Conservation (phyloP, 768 basidiomycete species). For the Hemileccinum impolitum region DNA sequence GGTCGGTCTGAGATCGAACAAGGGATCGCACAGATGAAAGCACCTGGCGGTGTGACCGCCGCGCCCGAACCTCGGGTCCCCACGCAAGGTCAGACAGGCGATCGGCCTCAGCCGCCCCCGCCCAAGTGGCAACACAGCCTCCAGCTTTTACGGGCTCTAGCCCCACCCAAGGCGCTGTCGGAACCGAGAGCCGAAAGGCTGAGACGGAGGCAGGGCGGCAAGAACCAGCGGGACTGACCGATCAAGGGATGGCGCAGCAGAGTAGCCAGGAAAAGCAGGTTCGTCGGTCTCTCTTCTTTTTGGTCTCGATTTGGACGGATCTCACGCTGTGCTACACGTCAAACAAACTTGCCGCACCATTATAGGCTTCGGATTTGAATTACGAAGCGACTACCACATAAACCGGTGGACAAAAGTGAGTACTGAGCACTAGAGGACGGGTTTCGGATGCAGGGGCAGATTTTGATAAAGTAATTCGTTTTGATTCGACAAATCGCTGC, state of each 20-base stretch:
- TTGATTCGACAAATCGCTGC: conserved; percentile 15
- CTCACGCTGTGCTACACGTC: conserved; percentile 18
- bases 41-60: background rate
- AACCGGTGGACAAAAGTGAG: conserved; percentile 1
- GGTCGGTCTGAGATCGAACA: conserved; percentile 41
- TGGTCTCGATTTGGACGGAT: background rate
- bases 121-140: background rate
- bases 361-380: background rate
- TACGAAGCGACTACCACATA: background rate
- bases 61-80: background rate
- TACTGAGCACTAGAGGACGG: background rate
- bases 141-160: no score
- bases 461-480: conserved; percentile 27
- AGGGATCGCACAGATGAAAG: conserved; percentile 35
- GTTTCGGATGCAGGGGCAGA: no score
- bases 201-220: background rate
- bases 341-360: background rate
- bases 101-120: background rate
- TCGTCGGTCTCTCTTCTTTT: background rate
- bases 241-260: background rate
- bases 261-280: background rate
- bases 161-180: background rate
- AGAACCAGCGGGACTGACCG: background rate
- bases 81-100: background rate
- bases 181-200: background rate